These are phyloP conservation scores for Pseudogymnoascus sp. DNA, from an alignment of 2,329 filamentous ascomycete species.

Conservation along the genomic window DNA sequence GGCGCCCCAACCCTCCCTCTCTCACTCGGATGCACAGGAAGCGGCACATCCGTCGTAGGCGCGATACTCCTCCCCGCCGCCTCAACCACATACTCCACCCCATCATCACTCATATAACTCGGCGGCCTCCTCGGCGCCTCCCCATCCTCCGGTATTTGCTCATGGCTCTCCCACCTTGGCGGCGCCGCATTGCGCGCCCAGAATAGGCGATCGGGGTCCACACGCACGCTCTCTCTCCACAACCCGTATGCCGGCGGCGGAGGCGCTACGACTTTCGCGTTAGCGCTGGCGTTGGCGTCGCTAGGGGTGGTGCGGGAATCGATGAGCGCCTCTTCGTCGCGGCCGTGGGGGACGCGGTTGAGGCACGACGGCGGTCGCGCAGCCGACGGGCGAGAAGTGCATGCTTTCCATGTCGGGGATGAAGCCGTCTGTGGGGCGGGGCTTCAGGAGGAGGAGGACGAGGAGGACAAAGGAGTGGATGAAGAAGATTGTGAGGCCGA, in stretches of 20 bases:
- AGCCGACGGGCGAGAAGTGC: constrained; percentile 50
- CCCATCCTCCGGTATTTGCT: constrained; percentile 10
- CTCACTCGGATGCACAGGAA: constrained; percentile 46
- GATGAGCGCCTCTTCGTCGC: constrained; percentile 61
- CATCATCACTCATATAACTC: constrained; percentile 70
- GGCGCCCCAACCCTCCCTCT: constrained; percentile 23
- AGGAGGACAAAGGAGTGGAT: constrained; percentile 71
- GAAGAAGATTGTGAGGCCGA: constrained; percentile 72
- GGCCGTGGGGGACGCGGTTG: constrained; percentile 68
- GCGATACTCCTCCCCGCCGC: constrained; percentile 54
- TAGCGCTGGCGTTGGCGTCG: constrained; percentile 43
- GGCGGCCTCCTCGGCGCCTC: constrained; percentile 49
- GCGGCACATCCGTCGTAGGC: constrained; percentile 38
- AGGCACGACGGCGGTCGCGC: constrained; percentile 64
- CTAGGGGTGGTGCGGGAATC: not conserved
- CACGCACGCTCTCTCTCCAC: constrained; percentile 75
- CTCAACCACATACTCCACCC: constrained; percentile 65
- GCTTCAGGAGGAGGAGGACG: constrained; percentile 53
- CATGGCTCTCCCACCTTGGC: constrained; percentile 17
- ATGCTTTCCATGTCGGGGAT: constrained; percentile 38
- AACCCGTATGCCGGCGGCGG: constrained; percentile 80
- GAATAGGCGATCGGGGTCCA: constrained; percentile 74
- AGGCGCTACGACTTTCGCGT: constrained; percentile 48
- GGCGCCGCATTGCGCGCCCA: constrained; percentile 62
- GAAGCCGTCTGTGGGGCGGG: constrained; percentile 29